Evolutionary conservation across 495 filamentous ascomycete genomes (phyloP).

Genomic region (Geopyxis carbonaria): DNA sequence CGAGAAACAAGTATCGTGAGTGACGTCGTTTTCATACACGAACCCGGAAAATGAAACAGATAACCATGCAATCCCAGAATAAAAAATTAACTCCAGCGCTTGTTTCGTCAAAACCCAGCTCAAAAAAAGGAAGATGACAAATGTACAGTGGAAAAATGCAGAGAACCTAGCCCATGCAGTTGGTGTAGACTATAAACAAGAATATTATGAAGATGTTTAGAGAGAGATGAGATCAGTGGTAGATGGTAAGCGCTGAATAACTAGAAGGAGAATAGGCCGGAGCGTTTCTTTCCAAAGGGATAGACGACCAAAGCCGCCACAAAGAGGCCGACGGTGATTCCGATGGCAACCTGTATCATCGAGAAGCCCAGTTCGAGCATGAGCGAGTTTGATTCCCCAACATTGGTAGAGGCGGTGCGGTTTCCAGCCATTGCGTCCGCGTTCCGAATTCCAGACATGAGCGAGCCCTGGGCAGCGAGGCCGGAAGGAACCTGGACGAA

Average conservation of each 20-base stretch:
- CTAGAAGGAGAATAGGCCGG: constrained; percentile 78
- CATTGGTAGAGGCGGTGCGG: constrained; percentile 19
- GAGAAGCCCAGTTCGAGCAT: constrained; percentile 72
- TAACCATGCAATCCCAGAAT: too few species aligned
- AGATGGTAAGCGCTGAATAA: neutral
- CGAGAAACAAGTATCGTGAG: too few species aligned
- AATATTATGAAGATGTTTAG: constrained; percentile 3
- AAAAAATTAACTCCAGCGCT: too few species aligned
- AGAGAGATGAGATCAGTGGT: neutral
- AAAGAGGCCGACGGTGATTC: constrained; percentile 81
- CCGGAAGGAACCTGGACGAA: constrained; percentile 90
- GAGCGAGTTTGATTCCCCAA: constrained; percentile 35
- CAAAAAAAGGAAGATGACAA: constrained; percentile 9
- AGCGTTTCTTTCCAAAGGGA: constrained; percentile 77
- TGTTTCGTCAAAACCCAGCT: too few species aligned
- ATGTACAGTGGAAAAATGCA: constrained; percentile 4
- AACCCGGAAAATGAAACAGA: too few species aligned
- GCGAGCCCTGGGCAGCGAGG: constrained; percentile 63
- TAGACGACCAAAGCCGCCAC: constrained; percentile 75
- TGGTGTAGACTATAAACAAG: constrained; percentile 2
- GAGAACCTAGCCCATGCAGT: constrained; percentile 1
- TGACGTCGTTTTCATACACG: too few species aligned
- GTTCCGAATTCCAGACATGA: constrained; percentile 69
- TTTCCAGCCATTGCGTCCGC: constrained; percentile 57
- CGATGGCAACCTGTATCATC: constrained; percentile 85